Percentiles rank a stretch among this genome's conserved stretches.
These are phyloP conservation scores for Forsythia viridissima DNA, from an alignment of 257 asterid genomes.

Conservation along the genomic window DNA sequence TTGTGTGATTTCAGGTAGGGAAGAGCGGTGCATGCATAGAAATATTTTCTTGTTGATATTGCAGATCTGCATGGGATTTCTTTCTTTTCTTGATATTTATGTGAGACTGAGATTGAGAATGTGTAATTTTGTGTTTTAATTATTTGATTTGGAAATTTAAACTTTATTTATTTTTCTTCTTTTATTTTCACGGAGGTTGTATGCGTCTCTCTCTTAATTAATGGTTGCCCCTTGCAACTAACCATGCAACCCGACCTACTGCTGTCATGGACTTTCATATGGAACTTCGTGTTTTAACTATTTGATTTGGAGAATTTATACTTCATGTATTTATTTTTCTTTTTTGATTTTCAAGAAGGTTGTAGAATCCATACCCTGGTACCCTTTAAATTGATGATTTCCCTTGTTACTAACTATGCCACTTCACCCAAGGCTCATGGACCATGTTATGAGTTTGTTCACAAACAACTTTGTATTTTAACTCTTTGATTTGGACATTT, in stretches of 20 bases:
- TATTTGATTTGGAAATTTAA: constrained; percentile 4
- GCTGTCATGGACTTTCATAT: neutral
- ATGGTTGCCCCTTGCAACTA: neutral
- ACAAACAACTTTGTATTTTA: neutral
- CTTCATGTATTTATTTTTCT: neutral
- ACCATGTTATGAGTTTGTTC: neutral
- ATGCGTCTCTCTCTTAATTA: neutral
- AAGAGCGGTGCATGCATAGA: neutral
- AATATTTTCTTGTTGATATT: constrained; percentile 7
- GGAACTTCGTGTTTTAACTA: neutral
- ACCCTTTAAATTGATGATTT: neutral
- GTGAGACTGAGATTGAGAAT: neutral
- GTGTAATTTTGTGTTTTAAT: neutral
- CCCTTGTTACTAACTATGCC: neutral
- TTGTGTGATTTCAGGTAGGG: neutral
- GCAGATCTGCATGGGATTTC: constrained; percentile 7
- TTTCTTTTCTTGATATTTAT: neutral
- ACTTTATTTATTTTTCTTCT: neutral
- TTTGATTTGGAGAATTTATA: neutral
- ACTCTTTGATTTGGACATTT: neutral
- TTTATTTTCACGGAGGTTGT: neutral
- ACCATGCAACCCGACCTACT: neutral
- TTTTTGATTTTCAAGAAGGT: neutral
- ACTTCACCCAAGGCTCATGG: neutral
- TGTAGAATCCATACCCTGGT: neutral